Evolutionary conservation across 2,329 filamentous ascomycete genomes (phyloP).

Genomic region (Penicillium corylophilum): DNA sequence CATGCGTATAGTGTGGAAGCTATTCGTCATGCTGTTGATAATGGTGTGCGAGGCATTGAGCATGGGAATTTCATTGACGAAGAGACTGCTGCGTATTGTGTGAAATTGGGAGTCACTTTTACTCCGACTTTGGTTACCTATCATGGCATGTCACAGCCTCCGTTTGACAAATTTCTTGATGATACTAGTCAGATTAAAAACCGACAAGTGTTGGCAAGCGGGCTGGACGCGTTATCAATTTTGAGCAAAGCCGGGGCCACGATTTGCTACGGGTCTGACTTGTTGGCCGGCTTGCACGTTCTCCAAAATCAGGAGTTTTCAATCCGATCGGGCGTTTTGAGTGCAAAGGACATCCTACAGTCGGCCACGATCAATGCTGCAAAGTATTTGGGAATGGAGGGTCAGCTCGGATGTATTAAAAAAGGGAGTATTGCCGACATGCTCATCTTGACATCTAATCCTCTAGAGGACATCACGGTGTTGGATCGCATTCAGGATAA

Average conservation of each 20-base stretch:
- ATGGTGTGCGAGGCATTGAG: slow-evolving; percentile 56
- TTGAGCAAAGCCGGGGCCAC: slow-evolving; percentile 52
- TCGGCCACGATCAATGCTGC: slow-evolving; percentile 54
- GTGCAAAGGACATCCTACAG: slow-evolving; percentile 45
- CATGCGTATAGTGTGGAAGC: slow-evolving; percentile 57
- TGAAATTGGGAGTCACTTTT: slow-evolving; percentile 46
- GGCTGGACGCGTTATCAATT: slow-evolving; percentile 48
- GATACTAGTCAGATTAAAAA: slow-evolving; percentile 45
- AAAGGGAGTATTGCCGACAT: slow-evolving; percentile 53
- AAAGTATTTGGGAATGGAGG: slow-evolving; percentile 46
- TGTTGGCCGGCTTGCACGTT: slow-evolving; percentile 48
- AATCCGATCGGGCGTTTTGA: slow-evolving; percentile 44
- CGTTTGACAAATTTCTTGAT: slow-evolving; percentile 6
- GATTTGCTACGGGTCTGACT: slow-evolving; percentile 57
- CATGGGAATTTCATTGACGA: slow-evolving; percentile 47
- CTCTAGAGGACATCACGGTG: slow-evolving; percentile 54
- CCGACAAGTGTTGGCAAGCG: slow-evolving; percentile 45
- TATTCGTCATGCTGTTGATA: slow-evolving; percentile 55
- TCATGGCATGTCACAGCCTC: slow-evolving; percentile 37
- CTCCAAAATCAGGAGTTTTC: slow-evolving; percentile 51
- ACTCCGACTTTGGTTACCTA: slow-evolving; percentile 57
- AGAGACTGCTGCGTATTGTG: slow-evolving; percentile 51
- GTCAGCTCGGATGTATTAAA: slow-evolving; percentile 51
- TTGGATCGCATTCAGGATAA: slow-evolving; percentile 49
- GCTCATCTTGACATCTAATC: slow-evolving; percentile 52